phyloP scores from a whole-genome alignment of 1,139 yeast species.

The Debaryomycetaceae sp. region DNA sequence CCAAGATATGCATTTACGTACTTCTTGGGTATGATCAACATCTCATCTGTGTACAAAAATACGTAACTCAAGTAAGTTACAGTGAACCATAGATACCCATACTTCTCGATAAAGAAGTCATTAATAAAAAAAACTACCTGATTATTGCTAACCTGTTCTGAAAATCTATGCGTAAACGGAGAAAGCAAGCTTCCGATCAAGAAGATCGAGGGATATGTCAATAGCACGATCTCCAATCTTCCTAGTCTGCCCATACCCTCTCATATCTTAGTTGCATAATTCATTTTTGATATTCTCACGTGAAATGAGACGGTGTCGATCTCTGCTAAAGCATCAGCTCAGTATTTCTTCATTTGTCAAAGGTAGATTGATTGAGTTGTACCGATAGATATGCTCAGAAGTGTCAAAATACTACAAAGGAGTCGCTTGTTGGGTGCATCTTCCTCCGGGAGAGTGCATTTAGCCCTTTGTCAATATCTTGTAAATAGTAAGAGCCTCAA shows the following conservation, averaged over 20 bases:
- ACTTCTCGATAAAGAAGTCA: conserved; percentile 17
- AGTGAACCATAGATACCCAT: conserved; percentile 30
- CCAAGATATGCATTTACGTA: conserved; percentile 9
- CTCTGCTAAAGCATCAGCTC: neutral
- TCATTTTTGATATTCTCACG: conserved; percentile 1
- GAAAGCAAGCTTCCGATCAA: conserved; percentile 16
- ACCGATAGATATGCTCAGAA: neutral
- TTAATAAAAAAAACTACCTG: conserved; percentile 17
- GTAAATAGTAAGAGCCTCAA: neutral
- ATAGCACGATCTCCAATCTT: conserved; percentile 7
- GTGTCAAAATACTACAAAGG: neutral
- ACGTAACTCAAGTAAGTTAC: conserved; percentile 9
- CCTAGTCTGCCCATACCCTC: neutral
- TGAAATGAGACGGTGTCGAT: conserved; percentile 3
- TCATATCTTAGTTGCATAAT: neutral
- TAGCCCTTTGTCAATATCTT: neutral
- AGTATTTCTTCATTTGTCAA: neutral
- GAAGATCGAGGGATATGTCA: conserved; percentile 13
- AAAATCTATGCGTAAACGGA: conserved; percentile 10
- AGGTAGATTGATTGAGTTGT: neutral
- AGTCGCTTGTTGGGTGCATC: neutral
- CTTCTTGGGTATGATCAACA: neutral
- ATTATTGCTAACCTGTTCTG: conserved; percentile 9
- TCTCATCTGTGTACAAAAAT: neutral
- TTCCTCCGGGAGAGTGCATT: neutral